phyloP scores from a whole-genome alignment of 345 rosid species.

The Fremontodendron californicum region DNA sequence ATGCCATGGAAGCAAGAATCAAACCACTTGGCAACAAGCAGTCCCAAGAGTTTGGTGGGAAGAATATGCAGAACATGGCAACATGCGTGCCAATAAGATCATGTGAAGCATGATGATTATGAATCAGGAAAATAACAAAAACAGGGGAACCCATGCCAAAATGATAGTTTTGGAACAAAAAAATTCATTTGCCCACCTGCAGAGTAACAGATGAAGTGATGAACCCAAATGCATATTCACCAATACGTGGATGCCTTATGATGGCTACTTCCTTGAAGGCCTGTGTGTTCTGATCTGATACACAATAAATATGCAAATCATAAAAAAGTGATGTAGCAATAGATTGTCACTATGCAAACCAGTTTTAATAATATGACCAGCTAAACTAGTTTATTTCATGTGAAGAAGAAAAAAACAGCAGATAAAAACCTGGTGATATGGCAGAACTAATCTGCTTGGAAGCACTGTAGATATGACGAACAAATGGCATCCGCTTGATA shows the following conservation, averaged over 20 bases:
- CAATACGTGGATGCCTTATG: conserved; percentile 94
- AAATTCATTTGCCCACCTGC: conserved; percentile 49
- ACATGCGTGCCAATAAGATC: neutral
- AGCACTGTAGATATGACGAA: conserved; percentile 94
- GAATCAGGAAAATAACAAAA: neutral
- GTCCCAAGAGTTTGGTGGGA: neutral
- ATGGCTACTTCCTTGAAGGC: conserved; percentile 99
- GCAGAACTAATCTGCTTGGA: conserved; percentile 99
- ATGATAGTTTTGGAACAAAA: neutral
- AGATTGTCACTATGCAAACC: neutral
- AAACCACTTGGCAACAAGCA: neutral
- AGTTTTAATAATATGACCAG: conserved; percentile 5
- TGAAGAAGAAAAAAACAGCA: neutral
- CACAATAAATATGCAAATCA: conserved; percentile 11
- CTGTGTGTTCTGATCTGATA: conserved; percentile 85
- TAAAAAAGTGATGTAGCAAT: conserved; percentile 2
- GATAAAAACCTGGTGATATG: conserved; percentile 78
- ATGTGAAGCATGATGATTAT: neutral
- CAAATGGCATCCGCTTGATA: conserved; percentile 96
- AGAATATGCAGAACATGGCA: neutral
- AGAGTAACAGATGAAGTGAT: conserved; percentile 82
- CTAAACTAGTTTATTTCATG: neutral
- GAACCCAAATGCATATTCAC: conserved; percentile 98
- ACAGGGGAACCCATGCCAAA: neutral
- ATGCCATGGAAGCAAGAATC: neutral